Evolutionary conservation across 1,139 yeast genomes (phyloP), one percentile per base, ranked within the genome.

Genomic region (Hansenula anomala): DNA sequence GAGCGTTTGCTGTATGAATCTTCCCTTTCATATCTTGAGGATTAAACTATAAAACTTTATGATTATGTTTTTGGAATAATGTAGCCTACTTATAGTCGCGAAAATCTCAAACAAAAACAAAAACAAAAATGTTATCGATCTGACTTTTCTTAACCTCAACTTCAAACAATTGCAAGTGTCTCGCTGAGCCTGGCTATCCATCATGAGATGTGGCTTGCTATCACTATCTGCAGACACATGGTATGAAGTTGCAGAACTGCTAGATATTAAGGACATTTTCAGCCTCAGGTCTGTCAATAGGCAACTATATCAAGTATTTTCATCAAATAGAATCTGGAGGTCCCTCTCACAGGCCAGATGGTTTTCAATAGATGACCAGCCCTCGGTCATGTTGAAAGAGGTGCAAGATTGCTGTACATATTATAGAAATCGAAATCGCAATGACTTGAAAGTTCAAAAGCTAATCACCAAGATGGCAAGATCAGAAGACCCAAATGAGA

Each of bases 261-360:
- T 32, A 13, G 25, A 30, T 5, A 27, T 36, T 2, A 11, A 26
- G 5, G 56, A 51, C 30, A 18, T 50, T 3, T 38, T 46, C 12
- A 17, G 22, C 4, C 38, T 51, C 3, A 36, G 54, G 10, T 14
- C 28, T 5, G 45, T 40, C 6, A 38, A 36, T 34, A 40, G 32
- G 4, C 31, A 32, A 4, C 18, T 46, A 11, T 14, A 29, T 16
- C 36, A 30, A 4, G 20, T 10, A 3, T 28, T 48, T 7, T 39
- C 39, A 13, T 18, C 45, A 3, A 36, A 43, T 37, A 48, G 39
- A 12, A 23, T 51, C 4, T 51, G 56, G 56, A 33, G 22, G 7
- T 39, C 37, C 2, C 14, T 32, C 3, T 12, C 34, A 6, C 15
- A 16, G n/a, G 2, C 6, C 5, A 20, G 31, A 30, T 38, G 15